Evolutionary conservation across 73 alveolate species (phyloP).

Genomic region (Loxodes magnus): DNA sequence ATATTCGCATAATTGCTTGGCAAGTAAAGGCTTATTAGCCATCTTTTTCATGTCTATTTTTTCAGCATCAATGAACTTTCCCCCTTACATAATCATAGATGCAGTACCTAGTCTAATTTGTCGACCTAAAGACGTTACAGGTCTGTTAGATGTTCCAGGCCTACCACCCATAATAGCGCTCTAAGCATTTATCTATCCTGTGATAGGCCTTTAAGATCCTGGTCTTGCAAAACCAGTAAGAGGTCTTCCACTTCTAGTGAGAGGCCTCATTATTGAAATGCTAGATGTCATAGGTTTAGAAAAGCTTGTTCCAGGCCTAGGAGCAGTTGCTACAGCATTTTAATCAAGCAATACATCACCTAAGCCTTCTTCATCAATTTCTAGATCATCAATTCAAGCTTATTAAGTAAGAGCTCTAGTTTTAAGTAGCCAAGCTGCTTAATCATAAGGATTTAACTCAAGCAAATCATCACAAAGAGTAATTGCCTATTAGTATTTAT

Average conservation of each 20-base stretch:
- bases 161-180: conserved; percentile 1
- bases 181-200: conserved; percentile 9
- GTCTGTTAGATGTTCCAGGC: conserved; percentile 69
- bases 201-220: conserved; percentile 76
- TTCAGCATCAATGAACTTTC: conserved; percentile 77
- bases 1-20: conserved; percentile 94
- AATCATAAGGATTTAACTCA: conserved; percentile 71
- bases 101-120: conserved; percentile 96
- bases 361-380: conserved; percentile 75
- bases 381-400: conserved; percentile 90
- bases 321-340: conserved; percentile 78
- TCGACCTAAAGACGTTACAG: conserved; percentile 35
- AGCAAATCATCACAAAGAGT: conserved; percentile 73
- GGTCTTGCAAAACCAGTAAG: conserved; percentile 98
- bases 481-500: conserved; percentile 81
- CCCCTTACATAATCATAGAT: conserved; percentile 80
- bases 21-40: conserved; percentile 77
- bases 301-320: conserved; percentile 98
- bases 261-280: conserved; percentile 85
- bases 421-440: conserved; percentile 94
- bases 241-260: conserved; percentile 98
- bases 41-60: conserved; percentile 80
- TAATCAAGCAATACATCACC: conserved; percentile 78
- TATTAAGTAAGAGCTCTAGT: conserved; percentile 83
- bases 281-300: conserved; percentile 60